Percentiles rank a stretch among this genome's conserved stretches.
These are phyloP conservation scores for Vigna reflexopilosa DNA, from an alignment of 306 rosid genomes.

Conservation along the genomic window DNA sequence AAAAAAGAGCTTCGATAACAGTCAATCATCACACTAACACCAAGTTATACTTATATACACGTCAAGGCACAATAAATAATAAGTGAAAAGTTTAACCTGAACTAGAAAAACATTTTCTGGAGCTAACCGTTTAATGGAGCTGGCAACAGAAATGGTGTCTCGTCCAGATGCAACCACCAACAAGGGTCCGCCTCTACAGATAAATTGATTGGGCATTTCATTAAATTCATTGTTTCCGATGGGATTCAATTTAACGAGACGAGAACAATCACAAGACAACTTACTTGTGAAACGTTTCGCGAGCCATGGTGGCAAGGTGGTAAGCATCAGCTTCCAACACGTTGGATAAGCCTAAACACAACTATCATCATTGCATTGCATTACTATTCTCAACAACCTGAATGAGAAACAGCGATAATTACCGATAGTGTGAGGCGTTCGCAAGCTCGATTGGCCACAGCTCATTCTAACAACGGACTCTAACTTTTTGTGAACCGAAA, in stretches of 20 bases:
- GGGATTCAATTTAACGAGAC: not conserved
- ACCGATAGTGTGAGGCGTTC: conserved; percentile 53
- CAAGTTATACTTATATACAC: conserved; percentile 1
- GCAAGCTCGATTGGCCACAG: conserved; percentile 44
- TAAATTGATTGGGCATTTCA: conserved; percentile 4
- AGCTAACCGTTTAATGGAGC: conserved; percentile 83
- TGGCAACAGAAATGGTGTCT: conserved; percentile 83
- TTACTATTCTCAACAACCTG: not conserved
- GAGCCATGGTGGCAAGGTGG: conserved; percentile 73
- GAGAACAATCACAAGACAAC: conserved; percentile 37
- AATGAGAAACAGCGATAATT: conserved; percentile 44
- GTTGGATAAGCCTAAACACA: conserved; percentile 63
- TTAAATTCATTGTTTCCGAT: not conserved
- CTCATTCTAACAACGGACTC: conserved; percentile 50
- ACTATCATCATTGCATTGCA: conserved; percentile 43
- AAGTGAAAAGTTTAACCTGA: conserved; percentile 70
- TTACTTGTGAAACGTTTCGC: conserved; percentile 68
- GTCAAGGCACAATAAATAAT: conserved; percentile 27
- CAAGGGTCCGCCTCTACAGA: conserved; percentile 78
- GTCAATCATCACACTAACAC: conserved; percentile 10
- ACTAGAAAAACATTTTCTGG: conserved; percentile 90
- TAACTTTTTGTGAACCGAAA: conserved; percentile 68
- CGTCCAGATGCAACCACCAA: conserved; percentile 91
- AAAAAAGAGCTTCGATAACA: conserved; percentile 6
- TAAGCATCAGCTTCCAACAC: conserved; percentile 85